A percentile compares a stretch with the other conserved stretches of the same genome.
These are phyloP conservation scores for Russula abietina DNA, from an alignment of 768 basidiomycete species.

Conservation along the genomic window DNA sequence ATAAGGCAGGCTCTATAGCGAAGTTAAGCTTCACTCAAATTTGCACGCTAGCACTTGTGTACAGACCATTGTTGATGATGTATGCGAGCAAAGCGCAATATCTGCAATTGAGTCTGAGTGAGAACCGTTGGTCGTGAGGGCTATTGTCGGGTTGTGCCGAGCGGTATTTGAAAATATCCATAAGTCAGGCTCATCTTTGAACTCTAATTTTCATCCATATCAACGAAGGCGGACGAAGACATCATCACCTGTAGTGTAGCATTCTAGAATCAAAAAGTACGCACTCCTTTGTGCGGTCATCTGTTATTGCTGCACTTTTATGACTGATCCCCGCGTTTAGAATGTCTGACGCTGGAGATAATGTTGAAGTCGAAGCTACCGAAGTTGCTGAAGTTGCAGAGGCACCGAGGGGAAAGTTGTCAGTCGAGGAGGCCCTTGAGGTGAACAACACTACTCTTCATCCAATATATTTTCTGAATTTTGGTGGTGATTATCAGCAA, in stretches of 20 bases:
- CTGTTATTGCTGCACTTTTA: not conserved
- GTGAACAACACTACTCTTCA: slow-evolving; percentile 34
- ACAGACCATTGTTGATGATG: slow-evolving; percentile 12
- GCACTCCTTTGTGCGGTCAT: not conserved
- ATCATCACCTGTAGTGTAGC: slow-evolving; percentile 47
- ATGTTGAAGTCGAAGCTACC: slow-evolving; percentile 62
- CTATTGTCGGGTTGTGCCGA: slow-evolving; percentile 39
- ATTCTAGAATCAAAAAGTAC: slow-evolving; percentile 27
- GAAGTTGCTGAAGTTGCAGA: slow-evolving; percentile 75
- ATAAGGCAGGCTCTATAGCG: slow-evolving; percentile 59
- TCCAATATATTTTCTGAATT: not conserved
- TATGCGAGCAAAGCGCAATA: not conserved
- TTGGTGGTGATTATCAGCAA: slow-evolving; percentile 51
- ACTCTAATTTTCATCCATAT: slow-evolving; percentile 65
- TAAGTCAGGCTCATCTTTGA: slow-evolving; percentile 33
- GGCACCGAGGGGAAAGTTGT: slow-evolving; percentile 91
- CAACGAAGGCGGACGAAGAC: slow-evolving; percentile 97
- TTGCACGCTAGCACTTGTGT: slow-evolving; percentile 1
- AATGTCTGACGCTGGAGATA: slow-evolving; percentile 99
- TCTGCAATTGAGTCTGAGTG: not conserved
- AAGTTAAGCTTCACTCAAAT: not conserved
- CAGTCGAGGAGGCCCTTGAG: slow-evolving; percentile 92
- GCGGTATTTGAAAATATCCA: slow-evolving; percentile 46
- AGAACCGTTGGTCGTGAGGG: not conserved
- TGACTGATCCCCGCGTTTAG: slow-evolving; percentile 31